Base-by-base conservation (phyloP, 495 filamentous ascomycete genomes). In the Aspergillus avenaceus region DNA sequence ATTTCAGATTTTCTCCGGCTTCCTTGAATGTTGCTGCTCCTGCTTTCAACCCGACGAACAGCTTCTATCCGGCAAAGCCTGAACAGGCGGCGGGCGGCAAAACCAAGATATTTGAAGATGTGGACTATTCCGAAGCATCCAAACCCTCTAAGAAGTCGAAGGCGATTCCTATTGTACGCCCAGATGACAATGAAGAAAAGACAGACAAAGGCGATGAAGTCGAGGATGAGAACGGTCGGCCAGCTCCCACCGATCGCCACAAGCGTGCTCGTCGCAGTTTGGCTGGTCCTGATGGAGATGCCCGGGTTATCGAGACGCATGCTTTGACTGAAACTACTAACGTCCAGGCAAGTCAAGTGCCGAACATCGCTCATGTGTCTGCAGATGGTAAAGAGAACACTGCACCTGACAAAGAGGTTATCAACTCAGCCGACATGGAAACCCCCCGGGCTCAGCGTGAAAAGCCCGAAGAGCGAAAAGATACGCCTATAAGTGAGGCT, bases 1-100 rank as follows among this genome's bases (percentile, higher is more conserved):
- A 85, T 41, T 91, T 95, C 72, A 86, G 78, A 64, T 92, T 91
- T 67, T 86, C 84, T 12, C 70, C 84, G 6, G 75, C 85, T 28
- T 79, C 82, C 2, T 90, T 96, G 73, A 87, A 89, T 47, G 86
- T 90, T 0, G 84, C 86, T 63, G 91, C 87, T 8, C 88, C 90
- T 29, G 75, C 78, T 5, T 96, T 96, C 66, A 87, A 83, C 28
- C 90, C 90, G 1, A 54, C 63, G 26, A 60, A 40, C n/a, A 68
- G 62, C 34, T 37, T 63, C 13, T 59, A 55, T 36, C 66, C 62
- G 23, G 59, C 52, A 26, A 56, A 46, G 25, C 47, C 64, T 7
- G 61, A 64, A 13, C 59, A 56, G 25, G 56, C 64, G 8, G 46
- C 56, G 6, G 52, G 43, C 13, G 50, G 62, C 50, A 61, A 71